Evolutionary conservation across 2,329 filamentous ascomycete species (phyloP).

Genomic region (Sclerotinia trifoliorum): DNA sequence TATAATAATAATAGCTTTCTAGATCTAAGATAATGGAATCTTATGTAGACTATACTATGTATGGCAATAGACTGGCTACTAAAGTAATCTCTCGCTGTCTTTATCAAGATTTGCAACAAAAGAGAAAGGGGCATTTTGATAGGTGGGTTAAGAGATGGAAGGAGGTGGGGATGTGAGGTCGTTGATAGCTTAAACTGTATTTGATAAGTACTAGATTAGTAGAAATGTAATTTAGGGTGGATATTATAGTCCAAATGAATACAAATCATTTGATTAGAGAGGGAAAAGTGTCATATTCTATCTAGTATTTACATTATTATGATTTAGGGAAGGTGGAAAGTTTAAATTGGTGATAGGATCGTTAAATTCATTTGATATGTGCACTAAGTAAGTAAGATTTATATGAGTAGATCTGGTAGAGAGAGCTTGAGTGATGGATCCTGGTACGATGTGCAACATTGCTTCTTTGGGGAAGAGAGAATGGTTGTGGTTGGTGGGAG

Average conservation of each 20-base stretch:
- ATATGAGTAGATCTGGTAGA: background rate
- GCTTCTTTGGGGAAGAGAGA: too few species aligned
- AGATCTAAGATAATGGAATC: too few species aligned
- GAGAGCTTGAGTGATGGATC: accelerated
- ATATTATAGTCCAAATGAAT: too few species aligned
- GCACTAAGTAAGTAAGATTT: background rate
- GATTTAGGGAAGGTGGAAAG: background rate
- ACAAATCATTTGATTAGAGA: background rate
- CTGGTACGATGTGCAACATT: background rate
- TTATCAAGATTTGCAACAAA: background rate
- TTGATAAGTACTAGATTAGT: background rate
- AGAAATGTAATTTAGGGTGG: background rate
- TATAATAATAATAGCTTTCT: too few species aligned
- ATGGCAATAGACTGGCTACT: too few species aligned
- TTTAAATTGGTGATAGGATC: background rate
- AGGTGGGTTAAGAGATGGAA: too few species aligned
- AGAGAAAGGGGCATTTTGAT: background rate
- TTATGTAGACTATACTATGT: too few species aligned
- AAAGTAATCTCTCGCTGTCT: too few species aligned
- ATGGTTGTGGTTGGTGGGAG: background rate
- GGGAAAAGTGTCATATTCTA: background rate
- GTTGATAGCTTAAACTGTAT: background rate
- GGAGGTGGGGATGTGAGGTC: background rate
- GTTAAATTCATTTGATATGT: too few species aligned
- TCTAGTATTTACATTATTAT: background rate